These are phyloP conservation scores for Tetramitus jugosus DNA, from an alignment of 208 protist genomes.

Conservation along the genomic window DNA sequence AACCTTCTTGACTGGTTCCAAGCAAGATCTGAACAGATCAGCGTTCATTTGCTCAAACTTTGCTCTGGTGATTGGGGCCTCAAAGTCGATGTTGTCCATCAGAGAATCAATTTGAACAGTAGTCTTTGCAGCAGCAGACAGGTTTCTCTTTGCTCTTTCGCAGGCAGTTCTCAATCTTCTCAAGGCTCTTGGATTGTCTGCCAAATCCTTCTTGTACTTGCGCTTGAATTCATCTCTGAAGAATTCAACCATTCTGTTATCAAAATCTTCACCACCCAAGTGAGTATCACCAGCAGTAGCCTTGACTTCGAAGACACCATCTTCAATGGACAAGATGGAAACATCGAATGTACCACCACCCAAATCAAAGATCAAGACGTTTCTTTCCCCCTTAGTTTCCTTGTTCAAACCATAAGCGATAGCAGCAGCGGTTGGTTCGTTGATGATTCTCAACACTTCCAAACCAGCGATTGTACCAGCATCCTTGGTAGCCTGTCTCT, in stretches of 20 bases:
- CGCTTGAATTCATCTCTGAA: conserved; percentile 90
- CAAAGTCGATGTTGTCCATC: conserved; percentile 90
- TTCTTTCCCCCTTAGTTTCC: conserved; percentile 46
- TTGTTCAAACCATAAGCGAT: conserved; percentile 88
- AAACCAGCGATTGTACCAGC: conserved; percentile 88
- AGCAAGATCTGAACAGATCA: conserved; percentile 59
- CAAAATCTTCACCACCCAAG: conserved; percentile 98
- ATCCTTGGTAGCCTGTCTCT: conserved; percentile 95
- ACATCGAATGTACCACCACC: conserved; percentile 88
- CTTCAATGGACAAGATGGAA: conserved; percentile 87
- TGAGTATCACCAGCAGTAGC: conserved; percentile 98
- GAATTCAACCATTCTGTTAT: conserved; percentile 91
- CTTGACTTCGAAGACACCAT: conserved; percentile 98
- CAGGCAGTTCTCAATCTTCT: conserved; percentile 55
- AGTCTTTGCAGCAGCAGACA: conserved; percentile 76
- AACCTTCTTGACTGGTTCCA: conserved; percentile 65
- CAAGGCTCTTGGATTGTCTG: conserved; percentile 48
- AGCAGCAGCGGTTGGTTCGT: conserved; percentile 85
- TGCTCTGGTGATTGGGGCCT: conserved; percentile 80
- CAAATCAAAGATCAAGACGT: conserved; percentile 76
- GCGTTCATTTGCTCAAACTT: conserved; percentile 91
- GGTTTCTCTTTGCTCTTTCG: conserved; percentile 86
- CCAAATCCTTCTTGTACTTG: conserved; percentile 50
- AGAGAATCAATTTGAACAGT: conserved; percentile 91
- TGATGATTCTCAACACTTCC: conserved; percentile 79